Evolutionary conservation across 371 early-diverging fungal genomes (phyloP), one percentile per base, ranked within the genome.

Genomic region (Rhizopus microsporus): DNA sequence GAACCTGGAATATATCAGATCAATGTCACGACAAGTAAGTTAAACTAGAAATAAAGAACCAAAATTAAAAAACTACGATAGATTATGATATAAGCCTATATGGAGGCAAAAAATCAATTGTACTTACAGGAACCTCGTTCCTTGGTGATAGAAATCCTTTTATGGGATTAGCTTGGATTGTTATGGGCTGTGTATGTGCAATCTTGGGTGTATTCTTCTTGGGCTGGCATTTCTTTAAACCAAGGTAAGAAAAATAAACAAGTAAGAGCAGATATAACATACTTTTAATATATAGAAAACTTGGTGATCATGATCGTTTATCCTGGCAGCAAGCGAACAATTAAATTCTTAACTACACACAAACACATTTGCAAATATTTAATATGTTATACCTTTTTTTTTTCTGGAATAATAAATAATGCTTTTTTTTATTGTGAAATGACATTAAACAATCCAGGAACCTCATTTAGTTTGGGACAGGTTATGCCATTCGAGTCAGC

Each of bases 91-190:
- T 91, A 23, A 73, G 71, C 17, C 72, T 77, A 40, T 97, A 89
- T 75, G 93, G 93, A 38, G 98, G 97, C 42, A 95, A 94, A 23
- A 98, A 98, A 68, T 90, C 94, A 1, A 69, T 98, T 42, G 95
- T 97, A 16, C 75, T 97, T 35, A 93, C 95, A 4, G 94, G 95
- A n/a, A 91, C 89, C 8, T 96, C 96, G 29, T 88, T 93, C 59
- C 75, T 98, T 53, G 98, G 98, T 47, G 96, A 97, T 29, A 87
- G 93, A 57, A 98, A 97, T 77, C 89, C 96, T 5, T 97, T 95
- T 75, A 80, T 98, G 64, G 99, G 98, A 4, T 77, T 90, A 43
- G 93, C 97, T 2, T 98, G 97, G 80, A 86, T 98, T 43, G 87
- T 88, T 8, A 91, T 95, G 55, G 98, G 97, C 7, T 84, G 84